These are phyloP conservation scores for Ceratocystis eucalypticola DNA, from an alignment of 2,329 filamentous ascomycete genomes.

Conservation along the genomic window DNA sequence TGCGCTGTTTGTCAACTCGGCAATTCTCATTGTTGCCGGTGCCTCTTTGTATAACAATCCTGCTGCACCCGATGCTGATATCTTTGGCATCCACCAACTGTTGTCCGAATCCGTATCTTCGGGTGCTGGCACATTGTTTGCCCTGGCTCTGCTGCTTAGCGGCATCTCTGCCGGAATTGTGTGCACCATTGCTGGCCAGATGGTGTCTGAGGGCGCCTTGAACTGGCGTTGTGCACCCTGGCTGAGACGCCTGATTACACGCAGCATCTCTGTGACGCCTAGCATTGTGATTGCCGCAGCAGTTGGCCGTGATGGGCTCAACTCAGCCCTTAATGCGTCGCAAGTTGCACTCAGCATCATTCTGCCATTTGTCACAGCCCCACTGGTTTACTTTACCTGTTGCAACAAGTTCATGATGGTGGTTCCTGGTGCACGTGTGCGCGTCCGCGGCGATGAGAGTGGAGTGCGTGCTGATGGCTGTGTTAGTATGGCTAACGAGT, in stretches of 20 bases:
- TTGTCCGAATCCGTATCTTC: constrained; percentile 55
- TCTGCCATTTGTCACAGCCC: constrained; percentile 69
- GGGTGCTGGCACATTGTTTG: constrained; percentile 71
- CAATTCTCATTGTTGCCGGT: constrained; percentile 71
- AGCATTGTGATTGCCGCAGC: constrained; percentile 73
- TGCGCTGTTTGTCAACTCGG: constrained; percentile 70
- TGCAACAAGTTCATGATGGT: constrained; percentile 69
- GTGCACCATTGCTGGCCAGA: constrained; percentile 80
- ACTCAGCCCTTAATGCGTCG: constrained; percentile 56
- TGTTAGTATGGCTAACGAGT: constrained; percentile 58
- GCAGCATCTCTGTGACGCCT: constrained; percentile 67
- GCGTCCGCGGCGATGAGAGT: constrained; percentile 24
- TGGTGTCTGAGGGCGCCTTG: constrained; percentile 73
- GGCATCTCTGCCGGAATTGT: constrained; percentile 74
- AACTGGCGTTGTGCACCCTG: constrained; percentile 63
- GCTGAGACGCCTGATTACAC: constrained; percentile 63
- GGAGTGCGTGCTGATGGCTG: constrained; percentile 20
- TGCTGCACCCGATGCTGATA: constrained; percentile 53
- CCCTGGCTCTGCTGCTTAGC: constrained; percentile 64
- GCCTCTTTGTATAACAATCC: constrained; percentile 54
- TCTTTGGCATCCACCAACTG: constrained; percentile 70
- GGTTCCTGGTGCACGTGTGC: constrained; percentile 30
- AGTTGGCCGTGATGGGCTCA: constrained; percentile 57
- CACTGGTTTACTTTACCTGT: constrained; percentile 75
- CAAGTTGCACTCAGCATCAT: constrained; percentile 71